Base-by-base conservation (phyloP, 345 rosid species). In the Syzygium aqueum region DNA sequence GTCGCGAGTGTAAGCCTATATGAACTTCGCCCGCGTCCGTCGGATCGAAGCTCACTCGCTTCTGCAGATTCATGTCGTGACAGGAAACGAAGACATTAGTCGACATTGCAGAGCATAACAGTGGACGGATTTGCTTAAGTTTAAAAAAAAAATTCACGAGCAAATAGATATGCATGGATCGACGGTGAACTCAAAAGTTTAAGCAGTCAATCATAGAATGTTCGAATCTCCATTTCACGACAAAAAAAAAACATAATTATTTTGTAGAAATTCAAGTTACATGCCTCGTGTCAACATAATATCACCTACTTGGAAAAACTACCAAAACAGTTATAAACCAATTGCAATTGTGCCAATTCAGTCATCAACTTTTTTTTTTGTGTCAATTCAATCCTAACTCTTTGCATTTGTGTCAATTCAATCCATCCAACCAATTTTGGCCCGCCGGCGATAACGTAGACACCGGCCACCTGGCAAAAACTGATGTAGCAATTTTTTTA, bases 41-140 rank as follows among this genome's bases (percentile, higher is more conserved):
- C 19, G 85, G 67, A 77, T 51, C 57, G 77, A 92, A 91, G 85
- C 90, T 92, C 77, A 90, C 93, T 23, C 85, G 89, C 77, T 86
- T 90, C 94, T 92, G 94, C 93, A 89, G 43, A 85, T 33, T 73
- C 50, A 86, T 51, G 28, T 33, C 16, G 73, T 30, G 2, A 50
- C 15, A 25, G n/a, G 4, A 86, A 65, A 22, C 30, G 22, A 49
- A 52, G 46, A 52, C 53, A 28, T 16, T 13, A 7, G 23, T 51
- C 30, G 12, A 30, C 28, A n/a, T 37, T 28, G 12, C 12, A 77
- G 1, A 25, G 16, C 6, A 77, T 19, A 30, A 65, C 30, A 65
- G 22, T 65, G 43, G 43, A 17, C 3, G 11, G 77, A 65, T 4
- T 65, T 30, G 43, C 43, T 65, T 30, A 65, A 9, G 6, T 33